Evolutionary conservation across 305 asterid genomes (phyloP), one percentile per base, ranked within the genome.

Genomic region (Fraxinus sp.): DNA sequence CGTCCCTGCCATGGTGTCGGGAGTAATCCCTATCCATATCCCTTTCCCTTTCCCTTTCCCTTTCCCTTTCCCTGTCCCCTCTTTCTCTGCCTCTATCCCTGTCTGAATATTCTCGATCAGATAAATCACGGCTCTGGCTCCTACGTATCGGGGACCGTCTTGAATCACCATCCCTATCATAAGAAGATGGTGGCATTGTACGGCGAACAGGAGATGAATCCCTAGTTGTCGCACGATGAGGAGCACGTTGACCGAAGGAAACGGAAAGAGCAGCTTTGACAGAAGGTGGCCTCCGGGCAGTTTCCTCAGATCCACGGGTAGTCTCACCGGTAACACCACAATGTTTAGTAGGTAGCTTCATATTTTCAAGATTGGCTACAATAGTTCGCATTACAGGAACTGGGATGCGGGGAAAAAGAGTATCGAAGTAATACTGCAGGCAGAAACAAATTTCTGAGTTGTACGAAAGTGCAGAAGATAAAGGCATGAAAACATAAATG

Each of bases 241-340:
- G 99, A 82, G 98, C 98, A 5, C 99, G 97, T 86, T 93, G 99
- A 83, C 99, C 98, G 79, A 96, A 96, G 32, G 99, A 96, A 81
- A 94, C 99, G 5, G 99, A 96, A 33, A 96, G 98, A 75, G 99
- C 83, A 62, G 99, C 99, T 88, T 96, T 96, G 71, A 96, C 99
- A 4, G 99, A 94, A 81, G 99, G 99, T 35, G 99, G 99, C 79
- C 99, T 91, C 70, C 99, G 90, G 39, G 98, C 95, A 77, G 98
- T 91, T 91, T 96, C 99, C 77, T 94, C 99, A 1, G 97, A 90
- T 62, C 97, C 98, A 22, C 98, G 98, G 75, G 94, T 96, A 32
- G 91, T 77, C 87, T 96, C 98, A 41, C 99, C 99, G 3, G 97
- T 96, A 7, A 90, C 90, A 59, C 99, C 97, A 81, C 95, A 92